Evolutionary conservation across 1,139 yeast species (phyloP), one percentile per base, ranked within the genome.

Genomic region (Arxiozyma telluris): DNA sequence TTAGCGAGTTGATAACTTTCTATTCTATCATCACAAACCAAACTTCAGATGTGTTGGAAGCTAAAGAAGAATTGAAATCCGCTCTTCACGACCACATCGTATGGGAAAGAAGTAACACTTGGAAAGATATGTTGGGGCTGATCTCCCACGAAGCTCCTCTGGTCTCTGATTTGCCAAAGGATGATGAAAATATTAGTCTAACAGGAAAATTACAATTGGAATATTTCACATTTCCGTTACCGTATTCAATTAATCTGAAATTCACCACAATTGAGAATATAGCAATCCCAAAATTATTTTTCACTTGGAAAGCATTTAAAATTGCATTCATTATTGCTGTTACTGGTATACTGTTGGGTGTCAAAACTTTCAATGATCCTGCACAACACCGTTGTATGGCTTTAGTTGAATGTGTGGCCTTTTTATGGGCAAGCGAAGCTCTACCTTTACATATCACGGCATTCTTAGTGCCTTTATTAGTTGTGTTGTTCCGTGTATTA

Each of bases 361-460:
- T 82, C 12, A 74, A 79, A 41, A 82, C 87, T 1, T 81, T 84
- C 60, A 75, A 78, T 49, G 88, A 84, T 62, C 65, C 68, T 25
- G 81, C 80, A 5, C 85, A 84, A 63, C 76, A 76, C 59, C 78
- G 83, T 62, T 83, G 89, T 69, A 80, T 84, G 75, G 87, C 89
- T 1, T 70, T 84, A 49, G 76, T 84, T 23, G 80, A 81, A 18
- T 80, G 86, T 70, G 84, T 84, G 15, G 84, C 89, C 1, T 70
- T 84, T 41, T 70, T 83, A 53, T 84, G 89, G 89, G 89, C 90
- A 2, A 79, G 87, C 20, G 90, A 84, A 67, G 81, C 89, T 1
- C 76, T 84, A 50, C 90, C 90, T 18, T 73, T 84, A 55, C 83
- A 82, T 66, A 83, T 81, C 7, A 84, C 89, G 4, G 82, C 89